Conservation (phyloP, 1,284 basidiomycete species). For the Leccinum griseonigrum region DNA sequence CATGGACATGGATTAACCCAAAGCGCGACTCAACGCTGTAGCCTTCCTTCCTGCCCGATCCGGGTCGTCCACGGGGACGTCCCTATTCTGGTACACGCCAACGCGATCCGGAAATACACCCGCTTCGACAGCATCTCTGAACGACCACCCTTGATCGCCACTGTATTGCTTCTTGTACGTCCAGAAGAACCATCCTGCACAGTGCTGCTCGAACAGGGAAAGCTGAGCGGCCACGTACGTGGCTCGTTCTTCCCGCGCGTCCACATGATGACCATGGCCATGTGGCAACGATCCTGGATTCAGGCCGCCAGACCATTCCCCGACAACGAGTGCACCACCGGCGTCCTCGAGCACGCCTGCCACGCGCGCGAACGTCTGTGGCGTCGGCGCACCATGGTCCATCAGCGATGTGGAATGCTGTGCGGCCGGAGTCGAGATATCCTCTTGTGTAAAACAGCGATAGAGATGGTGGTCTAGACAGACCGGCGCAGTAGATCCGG, state of each 20-base stretch:
- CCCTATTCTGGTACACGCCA: conserved; percentile 33
- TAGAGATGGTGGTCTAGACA: conserved; percentile 87
- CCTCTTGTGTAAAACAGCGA: conserved; percentile 72
- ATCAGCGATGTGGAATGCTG: conserved; percentile 53
- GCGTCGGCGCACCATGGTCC: conserved; percentile 40
- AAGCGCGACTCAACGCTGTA: conserved; percentile 38
- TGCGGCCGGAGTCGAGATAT: conserved; percentile 54
- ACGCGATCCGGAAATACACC: conserved; percentile 59
- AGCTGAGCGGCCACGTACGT: conserved; percentile 69
- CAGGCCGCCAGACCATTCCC: conserved; percentile 84
- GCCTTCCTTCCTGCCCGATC: conserved; percentile 36
- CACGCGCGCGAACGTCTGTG: conserved; percentile 43
- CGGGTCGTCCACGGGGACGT: conserved; percentile 20
- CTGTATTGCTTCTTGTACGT: conserved; percentile 75
- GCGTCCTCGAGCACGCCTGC: conserved; percentile 43
- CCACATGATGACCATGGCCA: conserved; percentile 32
- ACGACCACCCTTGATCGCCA: conserved; percentile 78
- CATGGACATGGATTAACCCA: conserved; percentile 33
- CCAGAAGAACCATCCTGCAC: conserved; percentile 88
- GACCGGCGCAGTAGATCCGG: conserved; percentile 43
- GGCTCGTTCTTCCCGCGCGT: conserved; percentile 47
- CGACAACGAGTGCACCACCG: conserved; percentile 66
- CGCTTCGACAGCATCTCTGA: conserved; percentile 64
- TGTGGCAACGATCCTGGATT: conserved; percentile 58
- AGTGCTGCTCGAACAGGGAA: conserved; percentile 60